Evolutionary conservation across 352 stramenopile genomes (phyloP).

Genomic region (Globisporangium solare): DNA sequence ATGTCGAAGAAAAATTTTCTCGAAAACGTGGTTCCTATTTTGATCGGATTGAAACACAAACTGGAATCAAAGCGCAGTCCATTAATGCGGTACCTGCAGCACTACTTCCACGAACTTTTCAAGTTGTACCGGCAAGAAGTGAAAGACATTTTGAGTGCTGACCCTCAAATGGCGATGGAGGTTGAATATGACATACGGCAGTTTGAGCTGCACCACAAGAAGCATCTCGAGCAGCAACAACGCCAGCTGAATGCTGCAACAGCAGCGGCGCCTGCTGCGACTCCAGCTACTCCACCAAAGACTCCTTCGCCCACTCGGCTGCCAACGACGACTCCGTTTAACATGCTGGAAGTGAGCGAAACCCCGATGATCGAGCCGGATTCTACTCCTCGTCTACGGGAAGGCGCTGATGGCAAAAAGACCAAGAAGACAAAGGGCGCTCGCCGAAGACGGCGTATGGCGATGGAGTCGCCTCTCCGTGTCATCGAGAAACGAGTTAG

Average conservation of each 20-base stretch:
- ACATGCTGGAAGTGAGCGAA: slow-evolving; percentile 34
- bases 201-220: slow-evolving; percentile 60
- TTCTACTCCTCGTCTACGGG: slow-evolving; percentile 22
- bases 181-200: slow-evolving; percentile 94
- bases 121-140: slow-evolving; percentile 92
- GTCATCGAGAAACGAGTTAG: slow-evolving; percentile 29
- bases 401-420: slow-evolving; percentile 18
- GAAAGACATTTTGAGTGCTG: slow-evolving; percentile 89
- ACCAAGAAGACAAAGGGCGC: slow-evolving; percentile 19
- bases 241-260: slow-evolving; percentile 17
- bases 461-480: slow-evolving; percentile 36
- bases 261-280: background rate
- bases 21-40: slow-evolving; percentile 95
- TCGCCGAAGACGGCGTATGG: slow-evolving; percentile 26
- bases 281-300: slow-evolving; percentile 14
- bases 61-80: slow-evolving; percentile 93
- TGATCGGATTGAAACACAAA: slow-evolving; percentile 94
- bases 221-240: slow-evolving; percentile 33
- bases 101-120: slow-evolving; percentile 94
- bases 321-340: slow-evolving; percentile 15
- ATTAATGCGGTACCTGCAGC: slow-evolving; percentile 91
- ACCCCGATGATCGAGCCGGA: slow-evolving; percentile 22
- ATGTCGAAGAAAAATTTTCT: slow-evolving; percentile 97
- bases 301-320: slow-evolving; percentile 22
- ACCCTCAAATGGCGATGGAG: slow-evolving; percentile 93